Evolutionary conservation across 208 protist species (phyloP), one percentile per base, ranked within the genome.

Genomic region (Leishmania amazonensis): DNA sequence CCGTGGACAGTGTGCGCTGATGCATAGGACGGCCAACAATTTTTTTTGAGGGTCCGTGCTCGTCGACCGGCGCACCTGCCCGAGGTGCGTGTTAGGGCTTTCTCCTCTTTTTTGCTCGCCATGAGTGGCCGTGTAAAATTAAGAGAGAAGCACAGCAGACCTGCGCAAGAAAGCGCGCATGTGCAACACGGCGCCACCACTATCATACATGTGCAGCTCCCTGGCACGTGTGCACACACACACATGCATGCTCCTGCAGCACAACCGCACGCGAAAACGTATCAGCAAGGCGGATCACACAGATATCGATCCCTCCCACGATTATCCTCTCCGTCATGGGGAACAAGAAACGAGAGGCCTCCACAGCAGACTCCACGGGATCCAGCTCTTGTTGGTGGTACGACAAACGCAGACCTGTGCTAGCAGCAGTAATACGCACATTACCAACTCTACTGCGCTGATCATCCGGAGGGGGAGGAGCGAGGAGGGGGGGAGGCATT

Each of bases 341-440:
- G 45, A n/a, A 71, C 6, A 70, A 53, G 42, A 80, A 73, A 72
- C 38, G 45, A 80, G 51, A 62, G 42, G 15, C 45, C 40, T 74
- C 42, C 17, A 38, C 13, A n/a, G 28, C 21, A 74, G 8, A 74
- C 70, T n/a, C 7, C n/a, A 47, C 21, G 24, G 28, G n/a, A 51
- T 74, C 11, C 40, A 8, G 11, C 45, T 54, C 42, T 28, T 13
- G 40, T 47, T 38, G 70, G 28, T 11, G 45, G 3, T 35, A 35
- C 40, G 9, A 54, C 70, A 5, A 54, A 45, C 6, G 42, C 70
- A 53, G 42, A 19, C 70, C 3, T 74, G 21, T n/a, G 31, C 31
- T 28, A 74, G 45, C 45, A 74, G 24, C 7, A 51, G 21, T n/a
- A 53, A 45, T 54, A 9, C 42, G 2, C 45, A 17, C 47, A 0